These are phyloP conservation scores for Pseudoneurospora amorphoporcata DNA, from an alignment of 495 filamentous ascomycete genomes.

Conservation along the genomic window DNA sequence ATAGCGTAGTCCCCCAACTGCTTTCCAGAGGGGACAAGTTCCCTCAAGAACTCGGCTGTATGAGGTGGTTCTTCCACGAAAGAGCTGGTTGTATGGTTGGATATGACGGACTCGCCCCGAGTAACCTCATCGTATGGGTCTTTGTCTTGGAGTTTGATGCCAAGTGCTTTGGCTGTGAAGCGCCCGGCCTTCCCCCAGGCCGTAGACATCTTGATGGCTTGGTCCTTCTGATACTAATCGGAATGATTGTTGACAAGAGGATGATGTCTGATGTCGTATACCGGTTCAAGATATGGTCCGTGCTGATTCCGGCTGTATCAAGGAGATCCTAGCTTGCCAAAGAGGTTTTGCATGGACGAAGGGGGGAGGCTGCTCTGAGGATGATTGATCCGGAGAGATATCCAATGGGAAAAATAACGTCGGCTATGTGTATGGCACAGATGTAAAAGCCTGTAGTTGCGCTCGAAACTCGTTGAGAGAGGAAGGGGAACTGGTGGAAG, in stretches of 20 bases:
- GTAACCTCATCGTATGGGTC: constrained; percentile 50
- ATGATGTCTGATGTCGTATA: not conserved
- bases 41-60: constrained; percentile 56
- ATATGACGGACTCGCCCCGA: constrained; percentile 70
- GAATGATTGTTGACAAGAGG: not conserved
- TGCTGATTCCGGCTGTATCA: not conserved
- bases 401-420: not conserved
- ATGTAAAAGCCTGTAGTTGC: not conserved
- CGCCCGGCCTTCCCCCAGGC: constrained; percentile 48
- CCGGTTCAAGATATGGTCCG: not conserved
- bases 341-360: not conserved
- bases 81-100: constrained; percentile 61
- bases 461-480: not conserved
- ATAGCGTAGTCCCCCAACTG: constrained; percentile 50
- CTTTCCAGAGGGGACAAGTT: constrained; percentile 45
- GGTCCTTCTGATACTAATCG: not conserved
- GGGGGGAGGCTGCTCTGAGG: not conserved
- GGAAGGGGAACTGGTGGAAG: not conserved
- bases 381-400: not conserved
- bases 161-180: constrained; percentile 65
- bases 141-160: constrained; percentile 69
- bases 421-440: not conserved
- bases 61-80: constrained; percentile 81
- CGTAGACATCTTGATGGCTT: not conserved
- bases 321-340: not conserved